Conservation (phyloP, 1,284 basidiomycete species). For the Anthracocystis setariae region DNA sequence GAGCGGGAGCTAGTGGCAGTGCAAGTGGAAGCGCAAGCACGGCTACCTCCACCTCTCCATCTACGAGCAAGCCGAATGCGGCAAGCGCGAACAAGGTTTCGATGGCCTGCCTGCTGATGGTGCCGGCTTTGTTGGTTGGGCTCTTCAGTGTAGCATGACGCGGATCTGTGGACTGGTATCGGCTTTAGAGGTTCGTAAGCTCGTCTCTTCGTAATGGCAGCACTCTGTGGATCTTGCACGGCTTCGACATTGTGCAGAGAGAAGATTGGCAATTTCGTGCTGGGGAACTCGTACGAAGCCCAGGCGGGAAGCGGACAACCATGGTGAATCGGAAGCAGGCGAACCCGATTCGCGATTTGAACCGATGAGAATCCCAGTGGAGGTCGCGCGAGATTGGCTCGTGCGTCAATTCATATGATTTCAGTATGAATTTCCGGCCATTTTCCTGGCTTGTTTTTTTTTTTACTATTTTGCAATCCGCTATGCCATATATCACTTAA, state of each 20-base stretch:
- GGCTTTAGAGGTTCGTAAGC: too few species aligned
- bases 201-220: too few species aligned
- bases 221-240: too few species aligned
- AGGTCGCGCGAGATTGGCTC: neutral
- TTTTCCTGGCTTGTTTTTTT: neutral
- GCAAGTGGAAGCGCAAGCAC: neutral
- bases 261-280: too few species aligned
- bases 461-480: neutral
- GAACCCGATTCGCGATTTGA: neutral
- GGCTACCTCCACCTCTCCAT: constrained; percentile 1
- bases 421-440: neutral
- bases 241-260: too few species aligned
- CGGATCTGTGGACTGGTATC: neutral
- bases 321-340: neutral
- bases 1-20: neutral
- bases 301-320: neutral
- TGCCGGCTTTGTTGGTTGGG: constrained; percentile 5
- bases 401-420: neutral
- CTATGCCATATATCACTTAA: neutral
- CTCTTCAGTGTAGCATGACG: neutral
- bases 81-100: neutral
- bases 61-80: constrained; percentile 9
- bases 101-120: neutral
- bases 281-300: too few species aligned
- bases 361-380: neutral